Conservation (phyloP, 1,284 basidiomycete genomes). For the Abortiporus biennis region DNA sequence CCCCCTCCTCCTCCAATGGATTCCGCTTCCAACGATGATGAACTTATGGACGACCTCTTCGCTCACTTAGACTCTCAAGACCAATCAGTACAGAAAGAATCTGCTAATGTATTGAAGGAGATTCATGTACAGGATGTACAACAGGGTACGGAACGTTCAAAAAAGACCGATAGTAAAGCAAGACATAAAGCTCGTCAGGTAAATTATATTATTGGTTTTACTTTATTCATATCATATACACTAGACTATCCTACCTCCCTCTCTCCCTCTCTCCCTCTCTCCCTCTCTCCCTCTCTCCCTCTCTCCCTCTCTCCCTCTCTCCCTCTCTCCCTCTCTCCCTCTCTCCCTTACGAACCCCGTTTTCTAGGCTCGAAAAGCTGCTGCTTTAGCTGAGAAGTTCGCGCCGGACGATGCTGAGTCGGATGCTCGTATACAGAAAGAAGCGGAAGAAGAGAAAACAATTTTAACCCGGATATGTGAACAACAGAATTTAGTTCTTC, state of each 20-base stretch:
- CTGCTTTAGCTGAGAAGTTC: constrained; percentile 55
- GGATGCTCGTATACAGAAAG: constrained; percentile 62
- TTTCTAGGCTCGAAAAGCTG: constrained; percentile 70
- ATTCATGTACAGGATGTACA: constrained; percentile 37
- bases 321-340: no score
- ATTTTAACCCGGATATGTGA: no score
- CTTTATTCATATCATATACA: background rate
- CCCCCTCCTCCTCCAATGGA: constrained; percentile 13
- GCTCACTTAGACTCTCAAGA: constrained; percentile 66
- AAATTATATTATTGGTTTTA: constrained; percentile 16
- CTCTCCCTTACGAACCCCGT: background rate
- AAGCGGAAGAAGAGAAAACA: constrained; percentile 67
- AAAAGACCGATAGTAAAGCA: constrained; percentile 65
- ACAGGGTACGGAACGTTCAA: constrained; percentile 27
- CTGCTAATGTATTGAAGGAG: constrained; percentile 43
- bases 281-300: no score
- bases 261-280: no score
- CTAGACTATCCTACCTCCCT: background rate
- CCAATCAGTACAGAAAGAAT: constrained; percentile 39
- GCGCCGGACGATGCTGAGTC: constrained; percentile 54
- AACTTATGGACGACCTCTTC: constrained; percentile 66
- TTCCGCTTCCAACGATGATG: constrained; percentile 35
- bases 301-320: no score
- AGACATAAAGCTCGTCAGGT: constrained; percentile 81
- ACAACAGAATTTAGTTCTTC: no score